A percentile compares a stretch with the other conserved stretches of the same genome.
Evolutionary conservation across 495 filamentous ascomycete species (phyloP).

Genomic region (Neurospora tetraspora): DNA sequence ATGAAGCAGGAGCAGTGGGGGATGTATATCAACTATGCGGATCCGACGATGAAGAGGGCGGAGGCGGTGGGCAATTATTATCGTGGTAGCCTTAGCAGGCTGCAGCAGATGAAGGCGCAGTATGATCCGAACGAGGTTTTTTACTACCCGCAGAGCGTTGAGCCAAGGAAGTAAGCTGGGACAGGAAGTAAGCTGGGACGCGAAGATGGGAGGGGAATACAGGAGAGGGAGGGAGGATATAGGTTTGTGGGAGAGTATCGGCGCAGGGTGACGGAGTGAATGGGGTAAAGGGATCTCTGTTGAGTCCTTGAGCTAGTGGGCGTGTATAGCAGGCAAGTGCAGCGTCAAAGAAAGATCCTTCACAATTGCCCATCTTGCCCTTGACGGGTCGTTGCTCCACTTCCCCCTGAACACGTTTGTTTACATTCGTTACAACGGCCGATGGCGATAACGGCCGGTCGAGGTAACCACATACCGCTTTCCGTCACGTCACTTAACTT

Average conservation of each 20-base stretch:
- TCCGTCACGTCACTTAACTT: background rate
- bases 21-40: slow-evolving; percentile 41
- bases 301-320: background rate
- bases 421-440: background rate
- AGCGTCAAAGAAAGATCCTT: background rate
- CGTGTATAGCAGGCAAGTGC: background rate
- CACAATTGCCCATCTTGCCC: background rate
- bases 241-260: background rate
- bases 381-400: background rate
- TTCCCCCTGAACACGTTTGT: background rate
- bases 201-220: background rate
- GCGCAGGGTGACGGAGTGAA: background rate
- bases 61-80: slow-evolving; percentile 39
- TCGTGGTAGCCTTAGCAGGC: slow-evolving; percentile 37
- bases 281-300: background rate
- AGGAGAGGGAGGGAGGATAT: background rate
- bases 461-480: background rate
- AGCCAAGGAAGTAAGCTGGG: slow-evolving; percentile 20
- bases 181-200: background rate
- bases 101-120: slow-evolving; percentile 43
- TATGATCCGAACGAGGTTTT: slow-evolving; percentile 52
- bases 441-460: background rate
- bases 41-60: slow-evolving; percentile 27
- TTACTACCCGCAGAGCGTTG: slow-evolving; percentile 51
- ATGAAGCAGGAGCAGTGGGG: slow-evolving; percentile 25